Base-by-base conservation (phyloP, 306 rosid genomes). In the Begonia fuchsioides region DNA sequence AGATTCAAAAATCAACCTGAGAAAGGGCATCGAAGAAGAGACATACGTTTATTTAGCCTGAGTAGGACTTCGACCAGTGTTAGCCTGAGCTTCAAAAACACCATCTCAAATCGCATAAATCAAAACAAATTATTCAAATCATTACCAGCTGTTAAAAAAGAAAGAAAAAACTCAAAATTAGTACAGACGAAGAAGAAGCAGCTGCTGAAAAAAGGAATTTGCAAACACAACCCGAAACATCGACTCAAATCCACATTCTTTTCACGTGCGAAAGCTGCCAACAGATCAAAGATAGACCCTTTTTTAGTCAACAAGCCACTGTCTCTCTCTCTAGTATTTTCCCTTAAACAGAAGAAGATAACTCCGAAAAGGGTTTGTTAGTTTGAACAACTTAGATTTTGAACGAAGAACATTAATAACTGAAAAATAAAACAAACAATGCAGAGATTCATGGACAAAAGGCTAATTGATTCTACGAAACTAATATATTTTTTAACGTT, bases 1-100 rank as follows among this genome's bases (percentile, higher is more conserved):
- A 15, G 6, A 13, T 9, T 1, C 11, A 52, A 35, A 32, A 19
- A 13, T 39, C n/a, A 11, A 39, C 5, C 38, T 53, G 26, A 17
- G 53, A 11, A 62, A 43, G 39, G 32, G 52, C n/a, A n/a, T n/a
- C n/a, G n/a, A n/a, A n/a, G n/a, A n/a, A n/a, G 65, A 40, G 13
- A 3, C 17, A 43, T 11, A 76, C 98, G 79, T 85, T 75, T 68
- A n/a, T 63, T 67, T 85, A 46, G 92, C 92, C 65, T 85, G 98
- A 48, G 85, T 95, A 53, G 85, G 87, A 63, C 32, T 74, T 53
- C 95, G 82, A 47, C 79, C 85, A 1, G 54, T 55, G 26, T 64
- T 68, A 47, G 12, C 26, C 56, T 73, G 71, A 55, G 75, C 65
- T 69, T 67, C 73, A 51, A 77, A 74, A 53, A 68, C 12, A 8